phyloP scores from a whole-genome alignment of 2,329 filamentous ascomycete species.

The Curvularia sp. region DNA sequence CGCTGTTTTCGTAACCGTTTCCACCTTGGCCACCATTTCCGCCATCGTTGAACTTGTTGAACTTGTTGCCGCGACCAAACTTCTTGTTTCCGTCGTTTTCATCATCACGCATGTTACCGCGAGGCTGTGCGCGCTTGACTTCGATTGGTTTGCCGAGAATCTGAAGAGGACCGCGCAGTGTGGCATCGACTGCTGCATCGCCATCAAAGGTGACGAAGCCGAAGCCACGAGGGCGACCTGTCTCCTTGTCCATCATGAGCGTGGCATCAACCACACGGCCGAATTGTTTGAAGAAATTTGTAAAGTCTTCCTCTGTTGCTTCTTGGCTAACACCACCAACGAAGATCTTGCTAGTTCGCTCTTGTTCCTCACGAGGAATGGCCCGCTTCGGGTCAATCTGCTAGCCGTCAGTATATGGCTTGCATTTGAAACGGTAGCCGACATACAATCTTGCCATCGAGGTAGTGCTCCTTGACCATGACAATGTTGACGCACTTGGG shows the following conservation, averaged over 20 bases:
- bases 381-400: slow-evolving; percentile 98
- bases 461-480: slow-evolving; percentile 99
- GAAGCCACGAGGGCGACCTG: slow-evolving; percentile 92
- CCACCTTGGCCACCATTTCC: slow-evolving; percentile 54
- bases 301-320: slow-evolving; percentile 94
- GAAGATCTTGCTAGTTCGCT: slow-evolving; percentile 98
- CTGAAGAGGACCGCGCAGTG: slow-evolving; percentile 81
- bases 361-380: slow-evolving; percentile 96
- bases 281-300: slow-evolving; percentile 95
- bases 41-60: slow-evolving; percentile 45
- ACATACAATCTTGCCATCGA: slow-evolving; percentile 97
- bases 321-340: slow-evolving; percentile 98
- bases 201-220: slow-evolving; percentile 98
- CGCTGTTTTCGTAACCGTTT: slow-evolving; percentile 55
- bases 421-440: slow-evolving; percentile 10
- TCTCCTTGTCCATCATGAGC: slow-evolving; percentile 99
- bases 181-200: slow-evolving; percentile 91
- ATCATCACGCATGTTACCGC: slow-evolving; percentile 91
- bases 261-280: slow-evolving; percentile 96
- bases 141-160: slow-evolving; percentile 97
- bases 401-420: slow-evolving; percentile 25
- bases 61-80: slow-evolving; percentile 49
- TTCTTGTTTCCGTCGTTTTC: slow-evolving; percentile 70
- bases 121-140: slow-evolving; percentile 95
- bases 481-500: slow-evolving; percentile 98